These are phyloP conservation scores for Solanum megistacrolobum DNA, from an alignment of 257 asterid species.

Conservation along the genomic window DNA sequence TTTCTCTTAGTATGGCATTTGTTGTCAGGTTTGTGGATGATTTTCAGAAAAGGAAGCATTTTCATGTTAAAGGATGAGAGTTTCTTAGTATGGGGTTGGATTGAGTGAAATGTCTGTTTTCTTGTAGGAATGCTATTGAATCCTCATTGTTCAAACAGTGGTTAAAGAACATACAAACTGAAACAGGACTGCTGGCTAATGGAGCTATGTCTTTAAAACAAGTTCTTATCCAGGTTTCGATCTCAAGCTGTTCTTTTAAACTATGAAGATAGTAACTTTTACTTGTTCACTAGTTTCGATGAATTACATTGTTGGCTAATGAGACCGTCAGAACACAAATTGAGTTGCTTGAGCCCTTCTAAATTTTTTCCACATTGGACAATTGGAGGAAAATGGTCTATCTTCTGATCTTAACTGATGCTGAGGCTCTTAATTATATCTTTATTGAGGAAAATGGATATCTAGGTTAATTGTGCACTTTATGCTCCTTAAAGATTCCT, in stretches of 20 bases:
- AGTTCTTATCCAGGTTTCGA: conserved; percentile 67
- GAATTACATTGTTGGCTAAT: background rate
- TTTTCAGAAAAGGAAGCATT: background rate
- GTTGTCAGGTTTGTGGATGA: background rate
- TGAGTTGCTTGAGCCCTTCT: background rate
- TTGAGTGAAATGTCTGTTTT: background rate
- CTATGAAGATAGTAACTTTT: background rate
- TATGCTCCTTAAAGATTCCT: background rate
- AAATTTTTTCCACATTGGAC: background rate
- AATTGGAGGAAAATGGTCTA: background rate
- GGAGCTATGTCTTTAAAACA: conserved; percentile 57
- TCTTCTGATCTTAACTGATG: background rate
- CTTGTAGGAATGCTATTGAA: conserved; percentile 77
- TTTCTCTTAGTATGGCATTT: background rate
- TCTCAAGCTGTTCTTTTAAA: background rate
- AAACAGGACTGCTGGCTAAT: conserved; percentile 53
- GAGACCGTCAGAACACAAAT: background rate
- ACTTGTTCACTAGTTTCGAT: background rate
- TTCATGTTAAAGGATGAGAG: background rate
- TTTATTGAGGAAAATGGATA: background rate
- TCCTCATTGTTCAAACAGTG: conserved; percentile 72
- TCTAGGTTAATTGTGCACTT: background rate
- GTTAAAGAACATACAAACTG: conserved; percentile 64
- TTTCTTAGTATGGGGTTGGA: background rate
- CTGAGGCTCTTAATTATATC: background rate